Evolutionary conservation across 2,329 filamentous ascomycete species (phyloP), one percentile per base, ranked within the genome.

Genomic region (Scedosporium aurantiacum): DNA sequence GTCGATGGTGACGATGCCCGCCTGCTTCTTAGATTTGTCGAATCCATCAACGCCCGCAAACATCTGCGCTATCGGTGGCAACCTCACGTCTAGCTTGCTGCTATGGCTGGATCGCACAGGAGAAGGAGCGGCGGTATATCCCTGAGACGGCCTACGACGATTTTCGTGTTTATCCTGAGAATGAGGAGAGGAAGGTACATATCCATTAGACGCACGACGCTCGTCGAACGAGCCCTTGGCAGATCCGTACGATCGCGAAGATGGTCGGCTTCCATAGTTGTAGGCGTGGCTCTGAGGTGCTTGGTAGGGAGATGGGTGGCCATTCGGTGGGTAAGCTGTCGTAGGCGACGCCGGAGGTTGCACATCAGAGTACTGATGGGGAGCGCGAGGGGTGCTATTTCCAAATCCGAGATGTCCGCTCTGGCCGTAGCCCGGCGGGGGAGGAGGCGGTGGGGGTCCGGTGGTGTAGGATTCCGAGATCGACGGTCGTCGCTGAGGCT

Each of bases 401-500:
- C 72, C 72, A 43, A 75, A 75, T 1, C 68, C 69, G 27, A 75
- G 64, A 60, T 75, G 74, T 4, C 64, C 68, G 18, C 32, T 25
- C 63, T 66, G 68, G 18, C 65, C 70, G 62, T 74, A 74, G 1
- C 66, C 64, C 58, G 75, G 70, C 28, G 75, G 74, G 1, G 71
- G 67, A 21, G 76, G 72, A 14, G 70, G 45, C 64, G 75, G 63
- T 59, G 76, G 63, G 40, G 74, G 65, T n/a, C 47, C 50, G 21
- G 50, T 27, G 23, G 50, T 7, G 58, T 78, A 76, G 47, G 77
- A 75, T 32, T 81, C 80, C 12, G 74, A 73, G n/a, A 69, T 75
- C 18, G 80, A 80, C 5, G 78, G 77, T 32, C 79, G 75, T 27
- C 80, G 76, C 43, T 74, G 71, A 6, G 73, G 67, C 28, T 78